Conservation (phyloP, 2,329 filamentous ascomycete genomes). For the Epichloe festucae region DNA sequence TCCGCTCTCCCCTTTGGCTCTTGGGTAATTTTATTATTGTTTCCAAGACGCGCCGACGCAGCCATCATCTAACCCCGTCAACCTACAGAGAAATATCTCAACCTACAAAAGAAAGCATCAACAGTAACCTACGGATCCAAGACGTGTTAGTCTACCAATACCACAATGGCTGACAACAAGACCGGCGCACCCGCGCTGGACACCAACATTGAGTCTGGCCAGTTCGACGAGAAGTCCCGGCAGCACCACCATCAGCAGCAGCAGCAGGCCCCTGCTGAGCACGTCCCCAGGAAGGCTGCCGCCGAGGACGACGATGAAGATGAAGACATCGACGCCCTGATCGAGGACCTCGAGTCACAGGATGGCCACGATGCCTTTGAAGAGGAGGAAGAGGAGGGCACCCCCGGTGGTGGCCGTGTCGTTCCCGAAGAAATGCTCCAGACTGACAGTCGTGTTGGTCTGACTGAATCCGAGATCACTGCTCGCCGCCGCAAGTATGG, state of each 20-base stretch:
- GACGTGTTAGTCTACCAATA: background rate
- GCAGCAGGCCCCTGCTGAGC: conserved; percentile 16
- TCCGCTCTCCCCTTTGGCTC: conserved; percentile 5
- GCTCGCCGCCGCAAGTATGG: conserved; percentile 58
- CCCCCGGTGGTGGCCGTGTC: conserved; percentile 42
- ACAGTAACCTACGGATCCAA: background rate
- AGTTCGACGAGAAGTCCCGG: conserved; percentile 51
- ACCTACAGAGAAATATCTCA: conserved; percentile 4
- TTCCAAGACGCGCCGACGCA: background rate
- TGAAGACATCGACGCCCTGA: conserved; percentile 75
- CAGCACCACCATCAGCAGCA: conserved; percentile 9
- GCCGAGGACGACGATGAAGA: conserved; percentile 56
- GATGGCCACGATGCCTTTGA: conserved; percentile 57
- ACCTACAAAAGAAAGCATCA: background rate
- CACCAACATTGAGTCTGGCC: conserved; percentile 51
- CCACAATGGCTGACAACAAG: conserved; percentile 42
- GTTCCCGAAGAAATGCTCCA: conserved; percentile 65
- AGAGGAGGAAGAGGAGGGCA: conserved; percentile 40
- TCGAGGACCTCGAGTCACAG: conserved; percentile 74
- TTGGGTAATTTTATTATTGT: conserved; percentile 4
- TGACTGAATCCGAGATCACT: conserved; percentile 57
- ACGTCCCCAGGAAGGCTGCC: conserved; percentile 26
- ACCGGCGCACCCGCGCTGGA: conserved; percentile 43
- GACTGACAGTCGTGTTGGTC: conserved; percentile 60
- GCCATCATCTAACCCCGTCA: background rate